phyloP scores from a whole-genome alignment of 1,284 basidiomycete species.

The Ceratobasidium sp. region DNA sequence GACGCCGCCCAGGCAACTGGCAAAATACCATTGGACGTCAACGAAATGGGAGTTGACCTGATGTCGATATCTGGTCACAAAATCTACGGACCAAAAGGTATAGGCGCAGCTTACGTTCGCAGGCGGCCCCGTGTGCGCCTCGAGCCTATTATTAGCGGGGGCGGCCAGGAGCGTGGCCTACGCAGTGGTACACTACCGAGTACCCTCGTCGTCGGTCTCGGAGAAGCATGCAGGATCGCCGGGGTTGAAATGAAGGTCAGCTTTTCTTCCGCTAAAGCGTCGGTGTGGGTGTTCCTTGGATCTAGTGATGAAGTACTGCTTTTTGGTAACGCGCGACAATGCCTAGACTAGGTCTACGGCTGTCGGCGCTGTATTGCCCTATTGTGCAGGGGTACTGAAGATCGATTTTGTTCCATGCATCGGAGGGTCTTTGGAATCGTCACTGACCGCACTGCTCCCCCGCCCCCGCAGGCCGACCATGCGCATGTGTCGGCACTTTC shows the following conservation, averaged over 20 bases:
- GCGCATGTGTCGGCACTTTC: slow-evolving; percentile 80
- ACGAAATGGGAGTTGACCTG: slow-evolving; percentile 94
- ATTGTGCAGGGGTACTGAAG: slow-evolving; percentile 92
- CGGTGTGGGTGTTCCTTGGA: not conserved
- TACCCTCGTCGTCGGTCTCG: slow-evolving; percentile 91
- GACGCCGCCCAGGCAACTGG: slow-evolving; percentile 97
- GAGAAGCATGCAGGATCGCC: slow-evolving; percentile 94
- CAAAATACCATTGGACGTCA: slow-evolving; percentile 92
- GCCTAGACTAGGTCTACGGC: slow-evolving; percentile 41
- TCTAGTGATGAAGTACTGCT: slow-evolving; percentile 39
- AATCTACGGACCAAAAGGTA: slow-evolving; percentile 97
- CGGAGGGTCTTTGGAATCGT: slow-evolving; percentile 48
- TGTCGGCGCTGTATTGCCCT: slow-evolving; percentile 70
- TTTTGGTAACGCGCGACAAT: slow-evolving; percentile 37
- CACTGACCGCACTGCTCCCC: slow-evolving; percentile 46
- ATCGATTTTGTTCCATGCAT: slow-evolving; percentile 45
- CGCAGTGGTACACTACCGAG: slow-evolving; percentile 94
- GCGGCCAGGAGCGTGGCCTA: slow-evolving; percentile 97
- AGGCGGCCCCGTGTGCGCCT: slow-evolving; percentile 92
- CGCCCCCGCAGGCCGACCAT: slow-evolving; percentile 77
- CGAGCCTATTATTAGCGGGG: slow-evolving; percentile 95
- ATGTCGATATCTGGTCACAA: slow-evolving; percentile 99
- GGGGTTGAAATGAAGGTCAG: slow-evolving; percentile 92
- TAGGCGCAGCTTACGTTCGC: slow-evolving; percentile 95
- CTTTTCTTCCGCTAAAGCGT: slow-evolving; percentile 52